Conservation (phyloP, 1,139 yeast genomes). For the Zygoascus meyerae region DNA sequence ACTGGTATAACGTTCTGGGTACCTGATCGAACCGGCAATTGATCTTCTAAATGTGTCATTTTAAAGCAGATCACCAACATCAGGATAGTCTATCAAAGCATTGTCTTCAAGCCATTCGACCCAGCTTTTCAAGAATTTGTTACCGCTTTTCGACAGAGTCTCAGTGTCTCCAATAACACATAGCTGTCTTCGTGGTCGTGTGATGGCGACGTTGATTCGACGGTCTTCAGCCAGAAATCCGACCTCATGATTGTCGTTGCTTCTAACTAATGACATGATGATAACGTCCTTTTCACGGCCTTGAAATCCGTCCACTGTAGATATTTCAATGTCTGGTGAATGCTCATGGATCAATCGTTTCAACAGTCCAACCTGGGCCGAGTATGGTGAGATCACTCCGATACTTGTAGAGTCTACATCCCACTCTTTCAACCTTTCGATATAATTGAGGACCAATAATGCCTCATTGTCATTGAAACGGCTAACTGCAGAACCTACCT, state of each 20-base stretch:
- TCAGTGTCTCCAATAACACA: constrained; percentile 86
- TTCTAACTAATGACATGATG: constrained; percentile 71
- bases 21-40: constrained; percentile 24
- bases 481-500: constrained; percentile 19
- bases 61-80: constrained; percentile 30
- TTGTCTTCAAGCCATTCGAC: constrained; percentile 61
- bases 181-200: constrained; percentile 80
- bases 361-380: constrained; percentile 70
- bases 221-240: constrained; percentile 72
- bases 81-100: constrained; percentile 68
- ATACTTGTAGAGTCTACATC: constrained; percentile 42
- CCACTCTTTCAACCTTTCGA: constrained; percentile 48
- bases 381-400: constrained; percentile 85
- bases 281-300: constrained; percentile 89
- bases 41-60: neutral
- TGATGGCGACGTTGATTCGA: constrained; percentile 77
- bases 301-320: constrained; percentile 89
- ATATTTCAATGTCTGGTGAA: constrained; percentile 63
- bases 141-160: constrained; percentile 47
- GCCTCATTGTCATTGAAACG: constrained; percentile 75
- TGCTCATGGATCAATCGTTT: constrained; percentile 43
- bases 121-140: constrained; percentile 60
- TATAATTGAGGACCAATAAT: constrained; percentile 51
- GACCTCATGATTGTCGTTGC: constrained; percentile 58
- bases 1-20: constrained; percentile 41